A percentile compares a stretch with the other conserved stretches of the same genome.
Evolutionary conservation across 495 filamentous ascomycete genomes (phyloP).

Genomic region (Hyphodiscus hymeniophilus): DNA sequence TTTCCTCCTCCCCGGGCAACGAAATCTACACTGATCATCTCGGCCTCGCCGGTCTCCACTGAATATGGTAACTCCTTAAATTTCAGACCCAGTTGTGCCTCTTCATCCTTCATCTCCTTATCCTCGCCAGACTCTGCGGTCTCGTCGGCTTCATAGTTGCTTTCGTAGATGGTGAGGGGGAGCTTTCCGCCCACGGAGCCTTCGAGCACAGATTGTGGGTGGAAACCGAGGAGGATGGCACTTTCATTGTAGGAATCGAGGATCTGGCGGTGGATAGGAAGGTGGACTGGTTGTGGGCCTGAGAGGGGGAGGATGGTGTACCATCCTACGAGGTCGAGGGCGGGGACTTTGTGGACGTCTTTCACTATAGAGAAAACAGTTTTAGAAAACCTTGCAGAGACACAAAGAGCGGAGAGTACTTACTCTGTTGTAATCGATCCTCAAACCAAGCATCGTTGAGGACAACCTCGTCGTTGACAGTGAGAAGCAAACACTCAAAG

Average conservation of each 20-base stretch:
- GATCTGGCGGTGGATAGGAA: conserved; percentile 71
- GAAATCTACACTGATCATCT: conserved; percentile 95
- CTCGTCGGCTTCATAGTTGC: conserved; percentile 59
- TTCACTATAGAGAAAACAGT: conserved; percentile 47
- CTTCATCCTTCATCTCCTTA: conserved; percentile 68
- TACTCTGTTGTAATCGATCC: conserved; percentile 77
- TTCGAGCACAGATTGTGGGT: conserved; percentile 38
- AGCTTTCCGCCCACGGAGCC: conserved; percentile 61
- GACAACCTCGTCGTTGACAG: conserved; percentile 40
- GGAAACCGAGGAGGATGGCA: conserved; percentile 73
- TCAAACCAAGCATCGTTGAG: conserved; percentile 68
- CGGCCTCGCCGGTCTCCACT: conserved; percentile 88
- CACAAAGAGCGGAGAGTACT: conserved; percentile 23
- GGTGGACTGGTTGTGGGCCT: conserved; percentile 56
- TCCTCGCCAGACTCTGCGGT: conserved; percentile 41
- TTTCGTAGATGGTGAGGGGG: conserved; percentile 86
- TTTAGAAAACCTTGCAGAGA: not conserved
- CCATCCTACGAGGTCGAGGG: conserved; percentile 89
- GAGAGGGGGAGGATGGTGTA: conserved; percentile 73
- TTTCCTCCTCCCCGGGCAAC: conserved; percentile 76
- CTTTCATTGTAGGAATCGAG: conserved; percentile 73
- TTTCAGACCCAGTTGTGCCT: conserved; percentile 47
- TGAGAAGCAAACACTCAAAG: conserved; percentile 64
- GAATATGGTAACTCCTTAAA: conserved; percentile 81
- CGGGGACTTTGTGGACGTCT: conserved; percentile 75